These are phyloP conservation scores for Acer negundo DNA, from an alignment of 345 rosid genomes.

Conservation along the genomic window DNA sequence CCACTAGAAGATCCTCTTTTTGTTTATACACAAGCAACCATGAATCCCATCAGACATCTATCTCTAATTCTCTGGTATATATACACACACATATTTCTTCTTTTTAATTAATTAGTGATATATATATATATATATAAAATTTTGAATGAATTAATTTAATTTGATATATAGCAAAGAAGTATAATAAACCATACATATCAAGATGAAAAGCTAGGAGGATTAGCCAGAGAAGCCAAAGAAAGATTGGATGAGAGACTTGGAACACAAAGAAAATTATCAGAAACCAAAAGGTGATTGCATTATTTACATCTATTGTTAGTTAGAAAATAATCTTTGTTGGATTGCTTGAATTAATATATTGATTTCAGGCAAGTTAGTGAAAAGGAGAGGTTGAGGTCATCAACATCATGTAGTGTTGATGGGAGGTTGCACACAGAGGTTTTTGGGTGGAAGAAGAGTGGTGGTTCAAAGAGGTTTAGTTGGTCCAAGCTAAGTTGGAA, in stretches of 20 bases:
- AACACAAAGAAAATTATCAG: slow-evolving; percentile 44
- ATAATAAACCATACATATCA: slow-evolving; percentile 29
- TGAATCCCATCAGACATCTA: slow-evolving; percentile 37
- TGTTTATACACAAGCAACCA: slow-evolving; percentile 58
- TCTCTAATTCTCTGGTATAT: slow-evolving; percentile 36
- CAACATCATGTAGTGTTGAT: slow-evolving; percentile 1
- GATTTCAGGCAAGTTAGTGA: slow-evolving; percentile 32
- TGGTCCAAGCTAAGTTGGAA: slow-evolving; percentile 64
- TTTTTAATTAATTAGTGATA: no score
- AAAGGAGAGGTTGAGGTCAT: slow-evolving; percentile 21
- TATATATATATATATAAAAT: neutral
- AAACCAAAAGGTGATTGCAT: slow-evolving; percentile 35
- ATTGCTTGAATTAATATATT: slow-evolving; percentile 11
- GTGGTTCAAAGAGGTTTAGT: slow-evolving; percentile 33
- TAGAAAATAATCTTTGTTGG: neutral
- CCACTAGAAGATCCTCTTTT: slow-evolving; percentile 56
- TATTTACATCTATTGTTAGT: no score
- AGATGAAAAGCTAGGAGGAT: slow-evolving; percentile 62
- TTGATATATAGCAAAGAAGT: slow-evolving; percentile 35
- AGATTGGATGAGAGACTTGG: slow-evolving; percentile 69
- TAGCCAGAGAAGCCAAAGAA: slow-evolving; percentile 80
- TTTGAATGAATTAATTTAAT: slow-evolving; percentile 17
- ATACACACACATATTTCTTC: neutral
- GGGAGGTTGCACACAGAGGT: slow-evolving; percentile 41
- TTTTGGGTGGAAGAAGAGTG: slow-evolving; percentile 35